A percentile compares a stretch with the other conserved stretches of the same genome.
phyloP scores from a whole-genome alignment of 2,329 filamentous ascomycete species.

The Penicillium sp. region DNA sequence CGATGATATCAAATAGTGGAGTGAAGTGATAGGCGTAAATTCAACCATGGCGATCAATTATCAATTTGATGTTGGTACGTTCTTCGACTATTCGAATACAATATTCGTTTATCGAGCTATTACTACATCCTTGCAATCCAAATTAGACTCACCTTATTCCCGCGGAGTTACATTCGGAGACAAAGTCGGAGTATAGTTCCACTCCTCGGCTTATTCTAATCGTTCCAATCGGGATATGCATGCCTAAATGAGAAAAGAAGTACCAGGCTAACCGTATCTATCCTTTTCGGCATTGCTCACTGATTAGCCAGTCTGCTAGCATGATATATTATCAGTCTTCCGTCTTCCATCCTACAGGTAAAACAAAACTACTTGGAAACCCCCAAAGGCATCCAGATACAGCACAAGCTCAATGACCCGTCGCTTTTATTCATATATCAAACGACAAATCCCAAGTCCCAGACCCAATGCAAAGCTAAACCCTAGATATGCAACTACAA shows the following conservation, averaged over 20 bases:
- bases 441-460: background rate
- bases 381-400: background rate
- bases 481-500: constrained; percentile 11
- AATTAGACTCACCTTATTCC: background rate
- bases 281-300: background rate
- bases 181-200: background rate
- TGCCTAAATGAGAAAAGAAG: background rate
- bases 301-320: too few relatives aligned
- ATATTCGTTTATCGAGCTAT: background rate
- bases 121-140: background rate
- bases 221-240: background rate
- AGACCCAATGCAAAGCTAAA: constrained; percentile 3
- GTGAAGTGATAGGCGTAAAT: background rate
- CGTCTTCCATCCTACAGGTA: background rate
- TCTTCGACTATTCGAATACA: background rate
- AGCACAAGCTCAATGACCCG: background rate
- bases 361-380: background rate
- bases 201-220: background rate
- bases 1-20: constrained; percentile 27
- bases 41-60: background rate
- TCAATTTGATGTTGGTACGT: background rate
- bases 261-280: background rate
- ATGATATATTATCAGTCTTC: background rate
- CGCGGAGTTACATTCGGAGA: background rate
- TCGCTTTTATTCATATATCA: background rate